Base-by-base conservation (phyloP, 2,329 filamentous ascomycete genomes). In the Xylaria multiplex region DNA sequence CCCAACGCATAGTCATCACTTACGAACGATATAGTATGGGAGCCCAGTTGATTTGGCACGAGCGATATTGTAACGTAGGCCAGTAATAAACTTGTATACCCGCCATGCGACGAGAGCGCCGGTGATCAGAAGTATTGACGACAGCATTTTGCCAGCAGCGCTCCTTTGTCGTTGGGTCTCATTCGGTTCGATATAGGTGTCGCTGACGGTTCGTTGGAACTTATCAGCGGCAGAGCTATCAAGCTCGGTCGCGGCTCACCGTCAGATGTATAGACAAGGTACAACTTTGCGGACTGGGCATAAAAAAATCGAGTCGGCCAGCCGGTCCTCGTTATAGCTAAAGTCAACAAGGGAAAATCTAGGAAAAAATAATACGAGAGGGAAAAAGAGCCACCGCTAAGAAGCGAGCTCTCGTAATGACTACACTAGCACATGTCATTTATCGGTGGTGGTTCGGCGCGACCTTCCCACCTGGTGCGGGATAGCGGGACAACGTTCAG, bases 21-120 rank as follows among this genome's bases (percentile, higher is more conserved):
- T 77, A 89, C 86, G 86, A 43, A 81, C 76, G 56, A 88, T 72
- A 32, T 85, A 75, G 71, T 88, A 89, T 4, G 81, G 82, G 56
- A 88, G 72, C 6, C 84, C 84, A 24, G 80, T 82, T 54, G 78
- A 78, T 75, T 83, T 84, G 6, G 86, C 86, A 50, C 79, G 79
- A 11, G 77, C 78, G 55, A 88, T 82, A 66, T 86, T 85, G 57
- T 71, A 74, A 43, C 71, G 75, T 59, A 86, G 71, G n/a, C 78
- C 77, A 2, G 73, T 69, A 22, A 78, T 46, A 30, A 69, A 71
- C 5, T 67, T 70, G 68, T 78, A 79, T 13, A 76, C 55, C 30
- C 64, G 66, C 66, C 80, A 82, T n/a, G 70, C 75, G 54, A 79
- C 56, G 32, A 74, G 69, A 3, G 77, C 76, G 65, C 73, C 77